Base-by-base conservation (phyloP, 2,329 filamentous ascomycete genomes). In the Monosporascus sp. region DNA sequence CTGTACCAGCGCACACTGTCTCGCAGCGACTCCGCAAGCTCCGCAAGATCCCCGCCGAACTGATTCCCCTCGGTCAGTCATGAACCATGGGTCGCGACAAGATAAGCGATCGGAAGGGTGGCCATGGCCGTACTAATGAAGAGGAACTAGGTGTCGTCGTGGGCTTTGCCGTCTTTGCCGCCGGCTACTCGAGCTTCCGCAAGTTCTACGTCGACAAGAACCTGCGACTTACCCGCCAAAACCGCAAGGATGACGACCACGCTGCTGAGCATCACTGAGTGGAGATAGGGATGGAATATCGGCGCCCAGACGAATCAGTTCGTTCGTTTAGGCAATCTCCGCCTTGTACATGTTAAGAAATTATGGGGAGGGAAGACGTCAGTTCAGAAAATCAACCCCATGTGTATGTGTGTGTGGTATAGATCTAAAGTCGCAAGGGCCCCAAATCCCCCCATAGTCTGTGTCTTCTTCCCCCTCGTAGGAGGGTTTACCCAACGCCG, bases 201-300 rank as follows among this genome's bases (percentile, higher is more conserved):
- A 97, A 97, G 79, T 83, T 99, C 70, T 72, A 83, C 59, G 85
- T 87, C 65, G 94, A 99, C 81, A 93, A 93, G 83, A 95, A 88
- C 66, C 88, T 99, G 67, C 90, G 94, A 71, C 85, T 97, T 64
- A 79, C 78, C 72, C 87, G 91, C 70, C 86, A 90, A 75, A 80
- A 78, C 71, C 78, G 79, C 52, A 59, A 61, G 54, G 52, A 55
- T 27, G 60, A 63, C 7, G 11, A 46, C 43, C 50, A 57, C 58
- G 70, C 72, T 52, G 69, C 72, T 54, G 61, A 62, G 43, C 67
- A 74, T 55, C 69, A 74, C 61, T 73, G 70, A 66, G 50, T 38
- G 41, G 36, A 43, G 22, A 56, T 51, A 54, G 43, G 54, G 49
- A 44, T 57, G 53, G 51, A 47, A 53, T 55, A 41, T 57, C 57